Conservation (phyloP, 2,329 filamentous ascomycete species). For the Pseudogymnoascus sp. region DNA sequence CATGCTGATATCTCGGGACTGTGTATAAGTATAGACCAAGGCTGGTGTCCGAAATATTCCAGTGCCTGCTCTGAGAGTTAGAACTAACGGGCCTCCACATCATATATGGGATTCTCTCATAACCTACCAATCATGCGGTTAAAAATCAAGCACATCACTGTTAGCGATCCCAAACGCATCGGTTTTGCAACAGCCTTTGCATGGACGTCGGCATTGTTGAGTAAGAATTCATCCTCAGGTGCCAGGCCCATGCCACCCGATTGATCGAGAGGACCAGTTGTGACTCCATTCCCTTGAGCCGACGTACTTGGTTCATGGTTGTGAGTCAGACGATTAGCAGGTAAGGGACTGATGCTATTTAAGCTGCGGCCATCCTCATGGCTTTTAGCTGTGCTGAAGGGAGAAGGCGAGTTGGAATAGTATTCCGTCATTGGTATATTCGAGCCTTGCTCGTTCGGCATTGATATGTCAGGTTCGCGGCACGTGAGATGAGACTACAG, state of each 20-base stretch:
- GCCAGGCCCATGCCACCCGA: constrained; percentile 9
- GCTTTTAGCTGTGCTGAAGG: not conserved
- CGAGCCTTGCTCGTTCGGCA: not conserved
- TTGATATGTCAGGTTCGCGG: not conserved
- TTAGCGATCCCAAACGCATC: constrained; percentile 15
- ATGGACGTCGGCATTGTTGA: constrained; percentile 12
- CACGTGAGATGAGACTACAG: not conserved
- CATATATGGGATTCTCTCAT: not conserved
- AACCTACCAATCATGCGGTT: constrained; percentile 13
- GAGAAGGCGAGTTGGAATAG: not conserved
- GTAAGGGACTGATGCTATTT: not conserved
- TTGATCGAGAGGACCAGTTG: not conserved
- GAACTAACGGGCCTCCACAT: not conserved
- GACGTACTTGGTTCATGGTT: not conserved
- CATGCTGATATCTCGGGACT: constrained; percentile 13
- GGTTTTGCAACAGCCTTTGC: constrained; percentile 15
- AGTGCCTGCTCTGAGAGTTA: constrained; percentile 9
- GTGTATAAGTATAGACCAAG: constrained; percentile 11
- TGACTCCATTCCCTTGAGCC: not conserved
- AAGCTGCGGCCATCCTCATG: not conserved
- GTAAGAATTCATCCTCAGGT: constrained; percentile 1
- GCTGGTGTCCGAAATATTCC: constrained; percentile 15
- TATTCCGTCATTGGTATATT: not conserved
- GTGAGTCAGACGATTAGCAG: not conserved
- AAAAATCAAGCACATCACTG: constrained; percentile 16